Conservation (phyloP, 495 filamentous ascomycete species). For the Antarctomyces pellizariae region DNA sequence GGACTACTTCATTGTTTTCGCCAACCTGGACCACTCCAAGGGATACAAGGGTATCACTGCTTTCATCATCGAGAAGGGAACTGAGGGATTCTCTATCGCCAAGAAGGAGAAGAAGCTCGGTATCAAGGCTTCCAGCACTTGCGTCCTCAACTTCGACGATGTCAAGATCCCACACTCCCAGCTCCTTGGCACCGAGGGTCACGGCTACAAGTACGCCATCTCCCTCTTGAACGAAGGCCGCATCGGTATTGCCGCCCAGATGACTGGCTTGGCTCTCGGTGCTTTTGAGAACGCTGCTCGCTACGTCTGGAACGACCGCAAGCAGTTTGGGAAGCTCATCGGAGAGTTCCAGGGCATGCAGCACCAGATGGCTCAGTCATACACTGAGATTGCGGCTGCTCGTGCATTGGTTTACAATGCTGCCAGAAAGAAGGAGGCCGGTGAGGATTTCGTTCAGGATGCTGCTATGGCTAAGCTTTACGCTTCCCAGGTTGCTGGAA, state of each 20-base stretch:
- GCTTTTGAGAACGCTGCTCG: slow-evolving; percentile 90
- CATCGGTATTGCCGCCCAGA: slow-evolving; percentile 95
- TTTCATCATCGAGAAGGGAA: slow-evolving; percentile 81
- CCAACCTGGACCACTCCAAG: slow-evolving; percentile 69
- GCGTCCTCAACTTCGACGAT: slow-evolving; percentile 93
- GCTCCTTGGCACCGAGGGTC: slow-evolving; percentile 64
- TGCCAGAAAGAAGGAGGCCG: slow-evolving; percentile 92
- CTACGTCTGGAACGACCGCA: slow-evolving; percentile 91
- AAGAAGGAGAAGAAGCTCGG: slow-evolving; percentile 99
- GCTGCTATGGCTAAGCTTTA: slow-evolving; percentile 98
- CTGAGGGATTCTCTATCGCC: slow-evolving; percentile 75
- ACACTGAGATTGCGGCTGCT: slow-evolving; percentile 78
- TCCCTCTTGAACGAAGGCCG: slow-evolving; percentile 88
- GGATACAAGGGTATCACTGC: slow-evolving; percentile 93
- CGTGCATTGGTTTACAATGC: slow-evolving; percentile 90
- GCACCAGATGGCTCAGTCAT: slow-evolving; percentile 91
- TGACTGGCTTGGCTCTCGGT: slow-evolving; percentile 89
- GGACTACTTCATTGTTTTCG: slow-evolving; percentile 92
- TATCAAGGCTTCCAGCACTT: slow-evolving; percentile 85
- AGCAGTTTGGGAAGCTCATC: slow-evolving; percentile 83
- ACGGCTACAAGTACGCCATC: slow-evolving; percentile 97
- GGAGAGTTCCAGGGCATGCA: slow-evolving; percentile 98
- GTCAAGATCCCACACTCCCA: slow-evolving; percentile 75
- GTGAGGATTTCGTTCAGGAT: slow-evolving; percentile 80
- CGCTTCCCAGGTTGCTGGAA: slow-evolving; percentile 76